These are phyloP conservation scores for Dioscorea zingiberensis DNA, from an alignment of 106 monocot genomes.

Conservation along the genomic window DNA sequence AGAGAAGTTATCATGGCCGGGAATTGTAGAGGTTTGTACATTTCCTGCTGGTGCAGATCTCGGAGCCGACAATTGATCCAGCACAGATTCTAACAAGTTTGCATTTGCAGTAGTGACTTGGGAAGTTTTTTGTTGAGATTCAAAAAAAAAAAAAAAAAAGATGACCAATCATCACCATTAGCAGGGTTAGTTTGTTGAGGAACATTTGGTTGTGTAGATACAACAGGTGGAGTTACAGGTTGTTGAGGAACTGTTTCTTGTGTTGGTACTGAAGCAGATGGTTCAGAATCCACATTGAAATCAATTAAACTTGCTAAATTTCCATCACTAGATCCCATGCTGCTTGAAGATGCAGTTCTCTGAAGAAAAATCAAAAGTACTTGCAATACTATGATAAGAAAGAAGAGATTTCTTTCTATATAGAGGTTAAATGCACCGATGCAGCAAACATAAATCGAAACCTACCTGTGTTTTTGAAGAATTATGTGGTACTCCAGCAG, in stretches of 20 bases:
- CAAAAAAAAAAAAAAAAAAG: too few species aligned
- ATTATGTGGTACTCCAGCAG: slow-evolving; percentile 10
- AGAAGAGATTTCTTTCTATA: too few species aligned
- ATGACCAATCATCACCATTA: too few species aligned
- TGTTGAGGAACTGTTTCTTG: slow-evolving; percentile 14
- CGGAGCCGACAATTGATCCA: slow-evolving; percentile 34
- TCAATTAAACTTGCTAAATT: slow-evolving; percentile 70
- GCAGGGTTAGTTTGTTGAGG: slow-evolving; percentile 7
- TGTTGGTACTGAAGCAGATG: slow-evolving; percentile 20
- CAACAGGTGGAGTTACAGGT: too few species aligned
- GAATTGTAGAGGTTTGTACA: slow-evolving; percentile 9
- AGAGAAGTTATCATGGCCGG: slow-evolving; percentile 8
- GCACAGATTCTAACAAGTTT: slow-evolving; percentile 33
- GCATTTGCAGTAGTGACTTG: slow-evolving; percentile 24
- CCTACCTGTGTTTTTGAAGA: too few species aligned
- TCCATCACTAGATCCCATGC: slow-evolving; percentile 37
- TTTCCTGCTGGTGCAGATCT: slow-evolving; percentile 19
- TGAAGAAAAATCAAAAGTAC: slow-evolving; percentile 14
- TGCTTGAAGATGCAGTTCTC: slow-evolving; percentile 57
- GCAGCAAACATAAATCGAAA: neutral
- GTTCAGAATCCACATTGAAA: slow-evolving; percentile 63
- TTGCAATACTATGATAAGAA: too few species aligned
- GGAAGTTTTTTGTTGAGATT: slow-evolving; percentile 1
- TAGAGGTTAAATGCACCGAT: too few species aligned
- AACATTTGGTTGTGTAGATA: too few species aligned